Base-by-base conservation (phyloP, 495 filamentous ascomycete species). In the Neurospora sp. region DNA sequence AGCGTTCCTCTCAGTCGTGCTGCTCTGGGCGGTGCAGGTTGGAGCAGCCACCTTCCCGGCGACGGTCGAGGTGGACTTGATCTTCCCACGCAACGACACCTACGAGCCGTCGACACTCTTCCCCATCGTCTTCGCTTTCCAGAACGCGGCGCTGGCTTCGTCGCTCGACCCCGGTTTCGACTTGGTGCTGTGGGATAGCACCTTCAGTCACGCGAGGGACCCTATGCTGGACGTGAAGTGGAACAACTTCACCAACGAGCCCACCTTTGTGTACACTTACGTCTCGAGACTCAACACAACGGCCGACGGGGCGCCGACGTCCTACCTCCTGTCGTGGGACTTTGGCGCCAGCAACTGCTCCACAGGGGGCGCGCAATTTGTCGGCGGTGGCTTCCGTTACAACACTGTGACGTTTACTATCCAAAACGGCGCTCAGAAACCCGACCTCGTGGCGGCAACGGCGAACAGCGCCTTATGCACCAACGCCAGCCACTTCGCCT, bases 41-140 rank as follows among this genome's bases (percentile, higher is more conserved):
- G 14, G 41, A 18, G 41, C 41, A 42, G 5, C 41, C 40, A 41
- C 40, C 14, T 41, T 41, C 40, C 40, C 40, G 4, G 14, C 40
- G 14, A 41, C 40, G 40, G 40, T 41, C 40, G 83, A 84, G 74
- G 75, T 83, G 44, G 80, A 83, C 74, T 70, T 84, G 10, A 54
- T 82, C 62, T 84, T 84, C 73, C 82, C 83, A 16, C 83, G 77
- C 74, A 84, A 84, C 69, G 80, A 80, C 12, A 83, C 82, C 23
- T 84, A 83, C 72, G 75, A 78, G 72, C 83, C 84, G n/a, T 72
- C 75, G 9, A 18, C 71, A 10, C 39, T 69, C 18, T 77, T 83
- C 42, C 83, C 83, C 69, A 70, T 86, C 74, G 75, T 84, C 40
- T 84, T 86, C 73, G 83, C 80, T 4, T 59, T 84, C 37, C 79